phyloP scores from a whole-genome alignment of 768 basidiomycete genomes.

The Xerocomus potaroensis region DNA sequence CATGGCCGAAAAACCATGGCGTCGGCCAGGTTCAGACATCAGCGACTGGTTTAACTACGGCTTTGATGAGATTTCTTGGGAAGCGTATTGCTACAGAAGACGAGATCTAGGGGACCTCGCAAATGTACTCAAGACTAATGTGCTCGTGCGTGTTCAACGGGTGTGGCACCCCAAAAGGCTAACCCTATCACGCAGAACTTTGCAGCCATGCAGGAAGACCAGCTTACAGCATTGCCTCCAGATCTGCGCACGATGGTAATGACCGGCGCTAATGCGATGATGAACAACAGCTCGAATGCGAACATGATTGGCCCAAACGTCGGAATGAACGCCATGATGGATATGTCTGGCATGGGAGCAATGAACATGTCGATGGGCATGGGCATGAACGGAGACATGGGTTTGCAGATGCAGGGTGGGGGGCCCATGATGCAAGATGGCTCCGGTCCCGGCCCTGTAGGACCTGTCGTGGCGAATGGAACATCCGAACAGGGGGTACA shows the following conservation, averaged over 20 bases:
- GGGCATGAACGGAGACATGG: slow-evolving; percentile 66
- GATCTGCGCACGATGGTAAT: slow-evolving; percentile 86
- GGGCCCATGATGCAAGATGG: slow-evolving; percentile 55
- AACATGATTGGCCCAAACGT: slow-evolving; percentile 51
- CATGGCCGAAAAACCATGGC: slow-evolving; percentile 84
- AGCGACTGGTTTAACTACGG: slow-evolving; percentile 99
- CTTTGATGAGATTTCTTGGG: slow-evolving; percentile 96
- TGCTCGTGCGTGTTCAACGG: slow-evolving; percentile 54
- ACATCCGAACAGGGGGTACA: slow-evolving; percentile 38
- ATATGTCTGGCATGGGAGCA: slow-evolving; percentile 62
- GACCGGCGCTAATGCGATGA: slow-evolving; percentile 75
- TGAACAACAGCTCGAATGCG: slow-evolving; percentile 54
- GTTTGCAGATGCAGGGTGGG: slow-evolving; percentile 45
- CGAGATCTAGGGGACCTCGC: slow-evolving; percentile 78
- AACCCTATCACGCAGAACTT: slow-evolving; percentile 52
- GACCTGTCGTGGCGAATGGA: slow-evolving; percentile 34
- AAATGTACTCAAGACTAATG: slow-evolving; percentile 75
- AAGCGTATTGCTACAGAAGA: slow-evolving; percentile 83
- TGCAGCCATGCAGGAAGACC: slow-evolving; percentile 78
- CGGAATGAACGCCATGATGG: slow-evolving; percentile 73
- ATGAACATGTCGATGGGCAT: slow-evolving; percentile 52
- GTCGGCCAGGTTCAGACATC: slow-evolving; percentile 85
- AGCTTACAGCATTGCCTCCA: slow-evolving; percentile 69
- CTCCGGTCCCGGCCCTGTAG: slow-evolving; percentile 32
- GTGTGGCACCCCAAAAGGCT: background rate